Evolutionary conservation across 1,284 basidiomycete species (phyloP), one percentile per base, ranked within the genome.

Genomic region (Cutaneotrichosporon spelunceum): DNA sequence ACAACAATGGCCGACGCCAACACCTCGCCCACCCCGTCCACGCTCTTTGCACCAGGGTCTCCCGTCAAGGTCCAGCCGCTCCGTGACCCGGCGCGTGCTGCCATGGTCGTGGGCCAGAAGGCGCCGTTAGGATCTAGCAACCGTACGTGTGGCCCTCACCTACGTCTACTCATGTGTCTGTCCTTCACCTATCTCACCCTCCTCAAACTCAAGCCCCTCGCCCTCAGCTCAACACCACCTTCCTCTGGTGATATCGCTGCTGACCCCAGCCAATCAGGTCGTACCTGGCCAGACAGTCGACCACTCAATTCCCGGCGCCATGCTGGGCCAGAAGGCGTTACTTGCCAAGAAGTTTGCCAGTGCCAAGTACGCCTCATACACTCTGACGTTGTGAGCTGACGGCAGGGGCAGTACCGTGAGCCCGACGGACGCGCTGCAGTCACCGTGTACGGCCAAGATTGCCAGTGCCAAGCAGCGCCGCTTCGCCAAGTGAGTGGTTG

Each of bases 361-460:
- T 81, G 84, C 81, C 70, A 85, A 85, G 91, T 92, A 68, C 71
- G 88, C 83, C 7, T 42, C n/a, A 36, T 44, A 8, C 26, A n/a
- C n/a, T 19, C 19, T 33, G 16, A 21, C n/a, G n/a, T n/a, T n/a
- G n/a, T n/a, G 11, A 29, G 23, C 36, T 52, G 23, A 57, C 56
- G 11, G 13, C 73, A 91, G 91, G 72, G 92, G 92, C 77, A 87
- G 89, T 50, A 90, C 84, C 68, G 81, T 92, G 68, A 95, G 93
- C 16, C 93, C 93, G 7, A 95, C 93, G 10, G 93, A 97, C 78
- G 90, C 89, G 72, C 83, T 96, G 78, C 86, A 95, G 83, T 94
- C 92, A 4, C 93, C 93, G 1, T 87, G 87, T 75, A 89, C 91
- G 6, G 88, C 91, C 79, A 96, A 95, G 79, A 84, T 96, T 59